A percentile compares a stretch with the other conserved stretches of the same genome.
phyloP scores from a whole-genome alignment of 257 asterid genomes.

The Datura wrightii region DNA sequence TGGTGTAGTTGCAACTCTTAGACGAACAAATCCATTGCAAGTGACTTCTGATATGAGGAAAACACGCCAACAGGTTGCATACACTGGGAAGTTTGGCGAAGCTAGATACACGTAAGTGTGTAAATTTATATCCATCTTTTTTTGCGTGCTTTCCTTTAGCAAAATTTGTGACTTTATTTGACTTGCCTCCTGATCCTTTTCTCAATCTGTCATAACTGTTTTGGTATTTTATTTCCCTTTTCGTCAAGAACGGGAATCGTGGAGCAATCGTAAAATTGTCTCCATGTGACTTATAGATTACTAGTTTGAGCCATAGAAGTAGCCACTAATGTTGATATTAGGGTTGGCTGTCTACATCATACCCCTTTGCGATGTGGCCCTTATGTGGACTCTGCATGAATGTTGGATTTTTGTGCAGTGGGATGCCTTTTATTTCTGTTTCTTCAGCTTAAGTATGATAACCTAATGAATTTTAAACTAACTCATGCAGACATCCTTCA shows the following conservation, averaged over 20 bases:
- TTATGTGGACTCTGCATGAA: not conserved
- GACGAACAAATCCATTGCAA: conserved; percentile 94
- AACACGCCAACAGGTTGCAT: conserved; percentile 91
- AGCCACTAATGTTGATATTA: not conserved
- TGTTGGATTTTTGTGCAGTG: not conserved
- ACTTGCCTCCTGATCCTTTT: conserved; percentile 27
- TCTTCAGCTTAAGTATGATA: conserved; percentile 15
- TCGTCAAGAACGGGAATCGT: not conserved
- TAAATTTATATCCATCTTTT: conserved; percentile 23
- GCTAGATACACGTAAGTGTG: conserved; percentile 94
- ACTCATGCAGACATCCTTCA: conserved; percentile 80
- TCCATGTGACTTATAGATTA: no score
- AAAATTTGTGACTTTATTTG: conserved; percentile 18
- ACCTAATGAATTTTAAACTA: conserved; percentile 38
- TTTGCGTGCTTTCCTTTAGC: not conserved
- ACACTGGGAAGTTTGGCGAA: conserved; percentile 91
- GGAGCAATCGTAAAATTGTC: not conserved
- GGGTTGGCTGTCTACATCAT: not conserved
- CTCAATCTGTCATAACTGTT: not conserved
- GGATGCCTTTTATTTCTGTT: not conserved
- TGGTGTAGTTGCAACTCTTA: conserved; percentile 88
- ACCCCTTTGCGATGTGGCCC: not conserved
- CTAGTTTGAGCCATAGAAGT: no score
- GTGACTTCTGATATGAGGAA: conserved; percentile 86
- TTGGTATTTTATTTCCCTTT: not conserved